Evolutionary conservation across 208 protist genomes (phyloP).

Genomic region (Leishmania mexicana): DNA sequence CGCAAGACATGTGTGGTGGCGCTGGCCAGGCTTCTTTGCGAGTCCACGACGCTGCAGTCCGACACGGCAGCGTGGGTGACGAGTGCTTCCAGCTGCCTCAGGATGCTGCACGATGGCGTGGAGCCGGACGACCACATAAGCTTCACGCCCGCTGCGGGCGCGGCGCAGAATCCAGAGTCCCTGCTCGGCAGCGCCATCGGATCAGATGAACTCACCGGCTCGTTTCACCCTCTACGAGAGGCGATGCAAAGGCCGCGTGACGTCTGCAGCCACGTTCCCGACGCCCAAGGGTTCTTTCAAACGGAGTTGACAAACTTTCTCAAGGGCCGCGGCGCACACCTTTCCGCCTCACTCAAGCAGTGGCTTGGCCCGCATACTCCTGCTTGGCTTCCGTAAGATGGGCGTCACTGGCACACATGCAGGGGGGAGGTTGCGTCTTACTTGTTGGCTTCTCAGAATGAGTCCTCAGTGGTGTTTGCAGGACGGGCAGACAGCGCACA

Average conservation of each 20-base stretch:
- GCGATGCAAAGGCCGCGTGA: conserved; percentile 71
- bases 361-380: conserved; percentile 52
- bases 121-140: conserved; percentile 84
- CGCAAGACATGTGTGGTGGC: conserved; percentile 88
- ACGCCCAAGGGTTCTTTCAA: conserved; percentile 73
- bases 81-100: conserved; percentile 71
- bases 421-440: not conserved
- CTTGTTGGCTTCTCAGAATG: not conserved
- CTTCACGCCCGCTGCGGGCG: conserved; percentile 54
- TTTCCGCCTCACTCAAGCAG: conserved; percentile 42
- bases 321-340: conserved; percentile 34
- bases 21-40: conserved; percentile 70
- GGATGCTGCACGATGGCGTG: conserved; percentile 71
- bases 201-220: conserved; percentile 43
- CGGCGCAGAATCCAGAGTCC: conserved; percentile 37
- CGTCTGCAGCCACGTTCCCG: conserved; percentile 60
- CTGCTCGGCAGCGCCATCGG: conserved; percentile 23
- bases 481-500: not conserved
- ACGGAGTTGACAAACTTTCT: conserved; percentile 59
- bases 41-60: conserved; percentile 61
- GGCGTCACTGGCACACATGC: not conserved
- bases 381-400: conserved; percentile 48
- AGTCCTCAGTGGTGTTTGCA: too few relatives aligned
- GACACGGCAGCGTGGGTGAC: conserved; percentile 57
- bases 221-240: conserved; percentile 76